phyloP scores from a whole-genome alignment of 2,329 filamentous ascomycete genomes.

The Fusarium sambucinum region DNA sequence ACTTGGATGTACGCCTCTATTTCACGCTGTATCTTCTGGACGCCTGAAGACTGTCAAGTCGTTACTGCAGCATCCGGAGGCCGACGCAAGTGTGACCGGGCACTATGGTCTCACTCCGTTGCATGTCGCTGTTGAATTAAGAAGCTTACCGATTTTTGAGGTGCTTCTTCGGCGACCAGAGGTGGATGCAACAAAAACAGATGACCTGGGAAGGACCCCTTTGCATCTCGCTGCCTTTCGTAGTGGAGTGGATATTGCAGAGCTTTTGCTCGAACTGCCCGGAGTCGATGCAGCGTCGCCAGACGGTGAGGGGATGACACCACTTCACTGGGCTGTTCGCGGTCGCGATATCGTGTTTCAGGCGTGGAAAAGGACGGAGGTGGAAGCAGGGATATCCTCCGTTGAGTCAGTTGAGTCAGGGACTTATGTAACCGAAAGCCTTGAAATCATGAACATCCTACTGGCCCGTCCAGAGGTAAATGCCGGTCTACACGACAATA shows the following conservation, averaged over 20 bases:
- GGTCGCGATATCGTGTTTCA: constrained; percentile 1
- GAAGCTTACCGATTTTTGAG: not conserved
- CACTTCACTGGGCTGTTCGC: constrained; percentile 15
- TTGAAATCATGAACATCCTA: constrained; percentile 13
- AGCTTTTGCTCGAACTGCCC: constrained; percentile 9
- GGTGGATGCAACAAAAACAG: not conserved
- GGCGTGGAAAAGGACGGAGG: not conserved
- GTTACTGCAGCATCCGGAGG: constrained; percentile 2
- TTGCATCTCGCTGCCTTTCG: not conserved
- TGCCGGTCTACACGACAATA: not conserved
- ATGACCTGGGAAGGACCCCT: not conserved
- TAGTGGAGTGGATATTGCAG: not conserved
- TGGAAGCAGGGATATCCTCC: too few species aligned
- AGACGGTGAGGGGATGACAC: not conserved
- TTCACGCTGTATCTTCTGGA: not conserved
- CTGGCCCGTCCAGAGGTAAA: constrained; percentile 1
- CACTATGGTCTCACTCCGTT: not conserved
- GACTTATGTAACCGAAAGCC: not conserved
- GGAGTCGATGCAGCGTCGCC: not conserved
- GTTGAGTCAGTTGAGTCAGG: too few species aligned
- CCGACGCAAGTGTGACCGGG: not conserved
- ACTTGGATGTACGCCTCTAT: constrained; percentile 3
- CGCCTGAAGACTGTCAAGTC: not conserved
- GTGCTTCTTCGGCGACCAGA: constrained; percentile 13
- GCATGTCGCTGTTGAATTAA: not conserved